These are phyloP conservation scores for Fraxinus paxiana DNA, from an alignment of 305 asterid genomes.

Conservation along the genomic window DNA sequence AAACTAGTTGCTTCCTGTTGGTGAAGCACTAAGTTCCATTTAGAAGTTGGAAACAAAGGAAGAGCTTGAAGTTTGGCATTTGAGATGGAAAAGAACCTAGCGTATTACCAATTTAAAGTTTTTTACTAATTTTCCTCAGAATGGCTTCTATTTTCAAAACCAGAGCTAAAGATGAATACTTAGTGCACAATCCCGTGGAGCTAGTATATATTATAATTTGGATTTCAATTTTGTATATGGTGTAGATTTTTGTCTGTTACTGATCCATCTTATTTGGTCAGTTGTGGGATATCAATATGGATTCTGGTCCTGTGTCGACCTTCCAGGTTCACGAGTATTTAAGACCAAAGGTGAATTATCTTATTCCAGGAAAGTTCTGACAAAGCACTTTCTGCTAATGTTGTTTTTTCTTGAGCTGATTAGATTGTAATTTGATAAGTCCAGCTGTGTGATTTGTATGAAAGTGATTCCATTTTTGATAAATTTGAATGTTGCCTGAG, in stretches of 20 bases:
- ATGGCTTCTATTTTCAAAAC: conserved; percentile 4
- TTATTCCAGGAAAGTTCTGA: conserved; percentile 16
- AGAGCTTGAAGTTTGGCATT: background rate
- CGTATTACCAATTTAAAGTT: conserved; percentile 2
- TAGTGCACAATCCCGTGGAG: background rate
- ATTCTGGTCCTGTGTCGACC: conserved; percentile 92
- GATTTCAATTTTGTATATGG: background rate
- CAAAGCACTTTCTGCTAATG: background rate
- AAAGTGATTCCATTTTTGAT: conserved; percentile 94
- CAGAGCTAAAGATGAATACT: conserved; percentile 12
- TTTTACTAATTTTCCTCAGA: background rate
- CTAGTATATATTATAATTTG: background rate
- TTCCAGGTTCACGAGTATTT: conserved; percentile 95
- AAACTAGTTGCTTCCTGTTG: conserved; percentile 16
- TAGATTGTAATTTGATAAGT: conserved; percentile 19
- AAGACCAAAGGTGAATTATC: conserved; percentile 77
- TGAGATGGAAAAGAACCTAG: conserved; percentile 15
- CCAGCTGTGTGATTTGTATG: conserved; percentile 92
- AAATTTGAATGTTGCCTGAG: conserved; percentile 97
- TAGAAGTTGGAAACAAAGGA: background rate
- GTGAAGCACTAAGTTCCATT: conserved; percentile 5
- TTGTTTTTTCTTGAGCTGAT: conserved; percentile 31
- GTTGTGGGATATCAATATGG: conserved; percentile 98
- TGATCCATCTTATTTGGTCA: conserved; percentile 34
- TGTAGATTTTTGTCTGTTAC: conserved; percentile 10